These are phyloP conservation scores for Trichophyton simii DNA, from an alignment of 2,329 filamentous ascomycete genomes.

Conservation along the genomic window DNA sequence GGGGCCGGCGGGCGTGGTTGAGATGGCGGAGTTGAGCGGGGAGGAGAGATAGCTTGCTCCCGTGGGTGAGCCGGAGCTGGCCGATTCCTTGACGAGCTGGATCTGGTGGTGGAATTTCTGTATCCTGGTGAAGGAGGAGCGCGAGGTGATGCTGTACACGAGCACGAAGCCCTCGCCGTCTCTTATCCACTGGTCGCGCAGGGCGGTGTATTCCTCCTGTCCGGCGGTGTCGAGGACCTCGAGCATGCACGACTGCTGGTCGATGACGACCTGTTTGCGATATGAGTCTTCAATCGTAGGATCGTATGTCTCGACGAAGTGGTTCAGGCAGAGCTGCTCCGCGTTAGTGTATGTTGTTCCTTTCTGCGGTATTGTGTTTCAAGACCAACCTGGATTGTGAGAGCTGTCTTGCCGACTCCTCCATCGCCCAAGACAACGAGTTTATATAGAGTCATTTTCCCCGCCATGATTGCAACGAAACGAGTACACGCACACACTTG, in stretches of 20 bases:
- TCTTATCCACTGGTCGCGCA: conserved; percentile 99
- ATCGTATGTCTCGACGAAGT: conserved; percentile 90
- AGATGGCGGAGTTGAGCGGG: conserved; percentile 34
- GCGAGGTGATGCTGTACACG: conserved; percentile 96
- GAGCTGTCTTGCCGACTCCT: conserved; percentile 84
- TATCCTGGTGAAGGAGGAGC: conserved; percentile 88
- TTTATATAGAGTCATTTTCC: conserved; percentile 87
- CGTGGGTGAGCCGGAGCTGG: conserved; percentile 42
- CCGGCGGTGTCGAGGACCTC: conserved; percentile 94
- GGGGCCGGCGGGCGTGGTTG: conserved; percentile 41
- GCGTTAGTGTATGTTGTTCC: conserved; percentile 4
- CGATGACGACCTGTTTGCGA: conserved; percentile 76
- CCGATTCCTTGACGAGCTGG: conserved; percentile 87
- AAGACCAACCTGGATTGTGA: conserved; percentile 62
- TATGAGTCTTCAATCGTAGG: conserved; percentile 83
- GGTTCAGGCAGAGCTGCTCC: conserved; percentile 75
- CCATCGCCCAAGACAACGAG: conserved; percentile 89
- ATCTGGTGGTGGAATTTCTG: conserved; percentile 95
- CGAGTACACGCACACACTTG: neutral
- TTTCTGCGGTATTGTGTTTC: neutral
- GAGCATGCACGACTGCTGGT: conserved; percentile 82
- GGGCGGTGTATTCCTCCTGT: conserved; percentile 97
- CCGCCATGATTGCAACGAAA: conserved; percentile 51
- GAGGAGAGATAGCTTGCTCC: conserved; percentile 39
- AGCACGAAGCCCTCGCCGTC: conserved; percentile 96